Evolutionary conservation across 352 stramenopile species (phyloP).

Genomic region (Globisporangium carolinianum): DNA sequence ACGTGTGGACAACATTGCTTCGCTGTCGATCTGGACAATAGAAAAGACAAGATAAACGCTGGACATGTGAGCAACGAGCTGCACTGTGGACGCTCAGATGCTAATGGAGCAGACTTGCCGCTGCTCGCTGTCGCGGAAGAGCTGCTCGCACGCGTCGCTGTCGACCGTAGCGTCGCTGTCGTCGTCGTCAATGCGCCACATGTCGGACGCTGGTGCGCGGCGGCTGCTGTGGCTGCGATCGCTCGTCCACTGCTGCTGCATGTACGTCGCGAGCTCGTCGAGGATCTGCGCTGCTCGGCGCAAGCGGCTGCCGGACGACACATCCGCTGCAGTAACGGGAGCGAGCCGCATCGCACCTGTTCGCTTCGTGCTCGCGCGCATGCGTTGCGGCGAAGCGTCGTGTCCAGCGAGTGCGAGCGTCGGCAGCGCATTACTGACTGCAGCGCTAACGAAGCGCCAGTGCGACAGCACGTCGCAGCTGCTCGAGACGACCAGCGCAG

Average conservation of each 20-base stretch:
- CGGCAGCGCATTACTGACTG: background rate
- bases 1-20: too few species aligned
- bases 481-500: background rate
- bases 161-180: slow-evolving; percentile 1
- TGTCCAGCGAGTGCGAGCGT: background rate
- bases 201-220: background rate
- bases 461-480: background rate
- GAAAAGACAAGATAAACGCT: too few species aligned
- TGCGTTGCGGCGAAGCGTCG: background rate
- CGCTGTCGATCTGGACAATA: too few species aligned
- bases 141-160: slow-evolving; percentile 34
- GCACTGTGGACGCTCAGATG: slow-evolving; percentile 14
- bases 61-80: too few species aligned
- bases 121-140: slow-evolving; percentile 33
- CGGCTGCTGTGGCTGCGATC: background rate
- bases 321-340: too few species aligned
- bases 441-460: background rate
- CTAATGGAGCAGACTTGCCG: slow-evolving; percentile 47
- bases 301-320: background rate
- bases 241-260: background rate
- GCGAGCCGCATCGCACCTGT: background rate
- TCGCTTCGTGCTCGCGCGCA: background rate
- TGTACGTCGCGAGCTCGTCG: background rate
- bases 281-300: background rate
- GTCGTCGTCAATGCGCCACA: slow-evolving; percentile 4